Conservation (phyloP, 2,329 filamentous ascomycete genomes). For the Aaosphaeria arxii region DNA sequence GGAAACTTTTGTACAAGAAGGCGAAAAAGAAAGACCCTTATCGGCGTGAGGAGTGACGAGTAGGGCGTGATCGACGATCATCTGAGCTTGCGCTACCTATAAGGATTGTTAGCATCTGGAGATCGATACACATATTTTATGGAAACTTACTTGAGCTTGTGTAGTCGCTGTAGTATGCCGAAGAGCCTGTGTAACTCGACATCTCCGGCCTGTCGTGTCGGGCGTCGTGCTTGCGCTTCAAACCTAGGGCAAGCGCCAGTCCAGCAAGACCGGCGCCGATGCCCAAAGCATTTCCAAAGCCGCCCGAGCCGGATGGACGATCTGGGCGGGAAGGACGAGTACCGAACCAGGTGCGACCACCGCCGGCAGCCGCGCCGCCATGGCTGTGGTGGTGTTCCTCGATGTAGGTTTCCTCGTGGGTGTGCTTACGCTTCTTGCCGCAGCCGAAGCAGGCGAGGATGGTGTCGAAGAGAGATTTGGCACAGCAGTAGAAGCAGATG, state of each 20-base stretch:
- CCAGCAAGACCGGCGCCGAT: constrained; percentile 43
- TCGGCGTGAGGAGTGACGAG: constrained; percentile 33
- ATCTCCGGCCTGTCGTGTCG: constrained; percentile 43
- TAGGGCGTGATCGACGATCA: constrained; percentile 40
- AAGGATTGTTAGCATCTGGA: constrained; percentile 15
- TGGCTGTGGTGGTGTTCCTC: constrained; percentile 63
- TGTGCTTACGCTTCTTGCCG: constrained; percentile 49
- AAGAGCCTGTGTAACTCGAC: constrained; percentile 34
- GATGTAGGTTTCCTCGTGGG: constrained; percentile 58
- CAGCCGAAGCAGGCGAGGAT: constrained; percentile 61
- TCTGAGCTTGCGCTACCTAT: constrained; percentile 44
- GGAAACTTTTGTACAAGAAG: constrained; percentile 12
- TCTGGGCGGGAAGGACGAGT: constrained; percentile 32
- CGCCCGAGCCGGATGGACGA: constrained; percentile 34
- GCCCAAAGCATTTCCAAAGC: constrained; percentile 34
- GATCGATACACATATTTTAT: neutral
- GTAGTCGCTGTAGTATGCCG: constrained; percentile 46
- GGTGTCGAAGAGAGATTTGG: constrained; percentile 54
- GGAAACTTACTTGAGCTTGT: constrained; percentile 46
- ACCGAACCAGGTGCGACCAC: constrained; percentile 52
- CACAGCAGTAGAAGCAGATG: constrained; percentile 70
- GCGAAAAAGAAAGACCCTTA: constrained; percentile 4
- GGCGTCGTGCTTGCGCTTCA: constrained; percentile 43
- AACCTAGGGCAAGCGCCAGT: constrained; percentile 43
- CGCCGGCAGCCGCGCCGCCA: constrained; percentile 56